phyloP scores from a whole-genome alignment of 176 grass and related monocot genomes.

The Dendrocalamus sinicus region DNA sequence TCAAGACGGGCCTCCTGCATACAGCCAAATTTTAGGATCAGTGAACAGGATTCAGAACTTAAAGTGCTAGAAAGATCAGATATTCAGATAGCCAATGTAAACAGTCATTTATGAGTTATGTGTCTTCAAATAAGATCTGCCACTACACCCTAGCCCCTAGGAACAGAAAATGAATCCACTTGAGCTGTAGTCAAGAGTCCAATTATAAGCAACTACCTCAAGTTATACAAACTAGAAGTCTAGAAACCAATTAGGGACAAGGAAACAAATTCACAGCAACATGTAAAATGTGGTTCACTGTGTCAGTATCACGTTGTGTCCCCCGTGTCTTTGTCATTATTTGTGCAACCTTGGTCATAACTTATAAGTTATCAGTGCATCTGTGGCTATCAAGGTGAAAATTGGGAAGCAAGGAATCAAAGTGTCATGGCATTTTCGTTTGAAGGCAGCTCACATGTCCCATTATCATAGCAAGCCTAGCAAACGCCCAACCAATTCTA shows the following conservation, averaged over 20 bases:
- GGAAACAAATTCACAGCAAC: background rate
- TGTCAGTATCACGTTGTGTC: background rate
- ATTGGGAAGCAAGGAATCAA: background rate
- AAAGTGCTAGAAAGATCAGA: background rate
- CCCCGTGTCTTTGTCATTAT: background rate
- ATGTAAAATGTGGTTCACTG: background rate
- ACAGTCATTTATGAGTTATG: slow-evolving; percentile 3
- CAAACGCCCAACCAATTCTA: slow-evolving; percentile 22
- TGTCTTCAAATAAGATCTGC: slow-evolving; percentile 21
- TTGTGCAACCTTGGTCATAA: background rate
- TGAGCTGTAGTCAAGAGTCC: background rate
- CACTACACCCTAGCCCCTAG: slow-evolving; percentile 24
- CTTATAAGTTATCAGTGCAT: slow-evolving; percentile 7
- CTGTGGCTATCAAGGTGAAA: background rate
- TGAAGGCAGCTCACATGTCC: background rate
- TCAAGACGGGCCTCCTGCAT: slow-evolving; percentile 87
- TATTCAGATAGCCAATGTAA: slow-evolving; percentile 10
- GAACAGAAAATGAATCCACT: background rate
- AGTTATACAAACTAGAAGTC: slow-evolving; percentile 12
- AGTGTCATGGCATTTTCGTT: background rate
- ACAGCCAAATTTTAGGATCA: slow-evolving; percentile 13
- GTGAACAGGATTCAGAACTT: background rate
- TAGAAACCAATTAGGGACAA: background rate
- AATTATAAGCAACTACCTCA: slow-evolving; percentile 1
- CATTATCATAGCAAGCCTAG: background rate